These are phyloP conservation scores for Carallia brachiata DNA, from an alignment of 345 rosid genomes.

Conservation along the genomic window DNA sequence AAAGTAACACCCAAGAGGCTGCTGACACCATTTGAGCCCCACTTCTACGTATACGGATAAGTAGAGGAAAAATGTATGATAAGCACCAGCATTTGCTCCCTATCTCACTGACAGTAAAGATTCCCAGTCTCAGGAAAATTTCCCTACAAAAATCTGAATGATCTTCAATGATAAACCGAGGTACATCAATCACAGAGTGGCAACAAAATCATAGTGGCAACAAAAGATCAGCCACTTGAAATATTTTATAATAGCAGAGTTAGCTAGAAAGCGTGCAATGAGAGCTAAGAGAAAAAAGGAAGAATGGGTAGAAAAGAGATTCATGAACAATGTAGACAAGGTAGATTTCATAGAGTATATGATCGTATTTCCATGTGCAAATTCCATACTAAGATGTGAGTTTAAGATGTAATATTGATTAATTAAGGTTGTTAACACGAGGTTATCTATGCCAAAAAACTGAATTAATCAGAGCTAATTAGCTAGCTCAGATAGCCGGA, in stretches of 20 bases:
- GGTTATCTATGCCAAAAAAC: not conserved
- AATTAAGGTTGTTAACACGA: not conserved
- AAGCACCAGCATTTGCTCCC: constrained; percentile 4
- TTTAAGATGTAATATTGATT: too few relatives aligned
- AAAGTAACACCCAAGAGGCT: not conserved
- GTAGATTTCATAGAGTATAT: not conserved
- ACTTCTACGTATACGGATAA: not conserved
- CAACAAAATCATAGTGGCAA: not conserved
- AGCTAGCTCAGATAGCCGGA: not conserved
- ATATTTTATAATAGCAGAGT: not conserved
- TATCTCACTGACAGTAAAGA: not conserved
- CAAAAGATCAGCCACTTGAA: not conserved
- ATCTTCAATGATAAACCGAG: not conserved
- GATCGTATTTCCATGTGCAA: too few relatives aligned
- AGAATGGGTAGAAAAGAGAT: too few relatives aligned
- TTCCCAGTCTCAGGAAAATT: not conserved
- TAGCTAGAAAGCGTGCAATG: not conserved
- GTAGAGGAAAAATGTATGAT: constrained; percentile 2
- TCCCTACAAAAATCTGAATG: not conserved
- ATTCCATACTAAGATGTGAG: too few relatives aligned
- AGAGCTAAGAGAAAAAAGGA: not conserved
- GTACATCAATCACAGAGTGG: not conserved
- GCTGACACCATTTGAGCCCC: constrained; percentile 1
- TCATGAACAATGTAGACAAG: not conserved
- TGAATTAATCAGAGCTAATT: not conserved